A percentile compares a stretch with the other conserved stretches of the same genome.
Conservation (phyloP, 2,329 filamentous ascomycete genomes). For the Fusarium luffae region DNA sequence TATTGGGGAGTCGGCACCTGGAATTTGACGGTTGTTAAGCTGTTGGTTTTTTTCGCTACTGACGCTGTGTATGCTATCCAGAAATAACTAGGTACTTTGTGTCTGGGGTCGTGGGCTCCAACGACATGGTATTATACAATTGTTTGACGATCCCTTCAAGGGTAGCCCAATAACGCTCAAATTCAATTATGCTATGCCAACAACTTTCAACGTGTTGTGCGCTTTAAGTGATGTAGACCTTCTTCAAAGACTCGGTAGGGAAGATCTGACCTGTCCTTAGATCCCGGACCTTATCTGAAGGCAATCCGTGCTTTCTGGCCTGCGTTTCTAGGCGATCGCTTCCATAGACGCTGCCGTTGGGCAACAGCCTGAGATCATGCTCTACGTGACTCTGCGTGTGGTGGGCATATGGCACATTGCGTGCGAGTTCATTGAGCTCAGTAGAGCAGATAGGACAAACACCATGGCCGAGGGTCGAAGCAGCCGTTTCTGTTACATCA, state of each 20-base stretch:
- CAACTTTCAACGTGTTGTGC: neutral
- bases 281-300: constrained; percentile 76
- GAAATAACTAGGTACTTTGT: neutral
- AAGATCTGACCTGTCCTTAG: constrained; percentile 79
- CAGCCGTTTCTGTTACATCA: constrained; percentile 43
- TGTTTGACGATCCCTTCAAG: neutral
- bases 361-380: constrained; percentile 84
- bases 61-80: neutral
- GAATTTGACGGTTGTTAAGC: constrained; percentile 26
- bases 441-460: constrained; percentile 97
- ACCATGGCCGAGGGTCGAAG: constrained; percentile 69
- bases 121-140: constrained; percentile 12
- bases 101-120: neutral
- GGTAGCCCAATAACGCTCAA: neutral
- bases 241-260: constrained; percentile 72
- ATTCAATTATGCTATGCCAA: neutral
- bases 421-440: constrained; percentile 91
- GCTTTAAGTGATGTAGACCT: constrained; percentile 85
- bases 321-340: constrained; percentile 77
- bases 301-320: constrained; percentile 81
- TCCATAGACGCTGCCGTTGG: constrained; percentile 89
- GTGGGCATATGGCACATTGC: constrained; percentile 91
- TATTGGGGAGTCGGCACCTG: constrained; percentile 36
- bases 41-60: neutral
- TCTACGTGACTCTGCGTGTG: constrained; percentile 96